A percentile compares a stretch with the other conserved stretches of the same genome.
Conservation (phyloP, 1,284 basidiomycete genomes). For the Trichosporon sp. region DNA sequence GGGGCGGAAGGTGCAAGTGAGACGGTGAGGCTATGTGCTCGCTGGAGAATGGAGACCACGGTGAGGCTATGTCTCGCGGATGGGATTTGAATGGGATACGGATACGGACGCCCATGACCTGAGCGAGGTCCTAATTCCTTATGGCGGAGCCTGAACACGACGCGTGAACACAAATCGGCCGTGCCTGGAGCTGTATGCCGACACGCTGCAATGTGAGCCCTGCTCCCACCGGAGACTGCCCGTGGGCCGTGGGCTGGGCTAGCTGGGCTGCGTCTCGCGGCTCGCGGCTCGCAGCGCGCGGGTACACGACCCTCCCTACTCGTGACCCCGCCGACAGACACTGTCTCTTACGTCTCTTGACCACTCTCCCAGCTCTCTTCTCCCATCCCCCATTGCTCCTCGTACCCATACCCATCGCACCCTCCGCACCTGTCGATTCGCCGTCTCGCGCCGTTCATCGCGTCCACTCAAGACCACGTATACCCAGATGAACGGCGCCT, state of each 20-base stretch:
- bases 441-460: not conserved
- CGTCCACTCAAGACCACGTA: not conserved
- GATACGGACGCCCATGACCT: not conserved
- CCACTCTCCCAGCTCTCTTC: not conserved
- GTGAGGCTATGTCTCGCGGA: not conserved
- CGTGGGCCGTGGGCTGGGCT: too few relatives aligned
- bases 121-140: not conserved
- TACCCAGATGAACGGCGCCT: slow-evolving; percentile 3
- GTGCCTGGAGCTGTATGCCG: not conserved
- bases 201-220: not conserved
- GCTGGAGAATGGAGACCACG: not conserved
- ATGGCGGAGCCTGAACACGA: not conserved
- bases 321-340: not conserved
- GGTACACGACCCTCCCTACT: not conserved
- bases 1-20: not conserved
- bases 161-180: not conserved
- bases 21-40: not conserved
- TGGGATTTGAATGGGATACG: not conserved
- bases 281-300: too few relatives aligned
- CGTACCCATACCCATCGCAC: not conserved
- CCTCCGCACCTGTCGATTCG: not conserved
- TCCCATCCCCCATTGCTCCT: not conserved
- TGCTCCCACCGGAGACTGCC: not conserved
- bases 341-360: not conserved
- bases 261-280: too few relatives aligned